Conservation (phyloP, 23 red algal genomes). For the Gracilaria caudata region DNA sequence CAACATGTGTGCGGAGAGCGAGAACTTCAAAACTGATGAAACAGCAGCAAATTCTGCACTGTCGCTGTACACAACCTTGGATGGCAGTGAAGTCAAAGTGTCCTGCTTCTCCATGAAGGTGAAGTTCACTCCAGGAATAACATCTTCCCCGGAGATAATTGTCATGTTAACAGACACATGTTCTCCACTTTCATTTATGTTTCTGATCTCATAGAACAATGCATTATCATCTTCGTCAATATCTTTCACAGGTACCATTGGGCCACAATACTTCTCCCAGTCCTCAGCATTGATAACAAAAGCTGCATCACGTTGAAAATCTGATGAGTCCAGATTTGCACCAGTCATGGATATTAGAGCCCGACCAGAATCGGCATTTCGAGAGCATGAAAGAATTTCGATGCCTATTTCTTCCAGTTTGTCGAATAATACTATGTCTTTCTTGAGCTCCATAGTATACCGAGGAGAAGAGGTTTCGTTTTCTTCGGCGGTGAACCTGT, state of each 20-base stretch:
- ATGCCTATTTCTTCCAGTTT: neutral
- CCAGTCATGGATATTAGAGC: neutral
- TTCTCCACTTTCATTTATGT: neutral
- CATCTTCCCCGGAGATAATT: neutral
- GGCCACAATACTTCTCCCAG: conserved; percentile 30
- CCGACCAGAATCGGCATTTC: neutral
- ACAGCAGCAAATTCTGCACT: neutral
- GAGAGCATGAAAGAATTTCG: neutral
- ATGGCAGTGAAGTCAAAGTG: neutral
- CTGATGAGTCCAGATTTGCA: neutral
- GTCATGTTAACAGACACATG: neutral
- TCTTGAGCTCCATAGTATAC: neutral
- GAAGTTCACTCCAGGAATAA: neutral
- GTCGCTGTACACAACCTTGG: neutral
- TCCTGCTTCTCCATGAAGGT: neutral
- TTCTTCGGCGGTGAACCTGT: neutral
- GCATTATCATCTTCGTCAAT: neutral
- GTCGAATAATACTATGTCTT: neutral
- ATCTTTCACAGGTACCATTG: neutral
- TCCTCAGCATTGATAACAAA: conserved; percentile 12
- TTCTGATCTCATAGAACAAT: conserved; percentile 18
- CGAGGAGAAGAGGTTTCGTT: neutral
- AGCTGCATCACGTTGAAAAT: neutral
- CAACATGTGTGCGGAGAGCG: neutral
- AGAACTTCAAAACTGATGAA: neutral